phyloP scores from a whole-genome alignment of 108 stramenopile genomes.

The Chaetoceros tenuissimus region DNA sequence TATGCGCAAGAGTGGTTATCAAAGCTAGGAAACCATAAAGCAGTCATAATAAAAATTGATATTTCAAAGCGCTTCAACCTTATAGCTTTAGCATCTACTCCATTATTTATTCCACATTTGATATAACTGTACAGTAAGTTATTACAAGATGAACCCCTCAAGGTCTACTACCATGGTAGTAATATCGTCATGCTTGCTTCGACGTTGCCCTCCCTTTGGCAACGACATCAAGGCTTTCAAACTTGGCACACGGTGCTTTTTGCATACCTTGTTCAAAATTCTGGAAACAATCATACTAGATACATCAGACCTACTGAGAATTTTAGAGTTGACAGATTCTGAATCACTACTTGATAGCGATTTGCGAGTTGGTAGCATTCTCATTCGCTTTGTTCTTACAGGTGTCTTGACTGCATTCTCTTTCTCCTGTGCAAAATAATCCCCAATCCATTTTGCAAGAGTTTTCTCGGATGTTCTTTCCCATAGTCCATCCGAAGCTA shows the following conservation, averaged over 20 bases:
- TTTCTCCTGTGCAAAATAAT: conserved; percentile 32
- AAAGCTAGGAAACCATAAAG: conserved; percentile 41
- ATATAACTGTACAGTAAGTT: not conserved
- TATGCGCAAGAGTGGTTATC: conserved; percentile 63
- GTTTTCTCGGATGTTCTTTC: conserved; percentile 71
- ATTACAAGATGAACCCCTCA: conserved; percentile 40
- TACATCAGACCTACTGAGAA: conserved; percentile 34
- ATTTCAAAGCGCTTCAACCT: not conserved
- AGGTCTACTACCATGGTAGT: conserved; percentile 77
- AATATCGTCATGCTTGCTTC: conserved; percentile 86
- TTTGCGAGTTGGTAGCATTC: not conserved
- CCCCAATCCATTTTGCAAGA: conserved; percentile 59
- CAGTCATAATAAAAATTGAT: not conserved
- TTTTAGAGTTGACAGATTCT: not conserved
- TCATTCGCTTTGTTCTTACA: not conserved
- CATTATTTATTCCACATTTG: not conserved
- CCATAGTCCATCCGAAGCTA: conserved; percentile 85
- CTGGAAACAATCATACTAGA: conserved; percentile 74
- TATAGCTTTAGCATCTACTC: not conserved
- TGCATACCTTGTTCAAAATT: conserved; percentile 78
- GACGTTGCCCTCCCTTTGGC: conserved; percentile 66
- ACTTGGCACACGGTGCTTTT: conserved; percentile 67
- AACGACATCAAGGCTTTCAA: conserved; percentile 68
- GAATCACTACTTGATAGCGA: not conserved
- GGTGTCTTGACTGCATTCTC: conserved; percentile 4